These are phyloP conservation scores for Acanthamoeba castellanii DNA, from an alignment of 208 protist genomes.

Conservation along the genomic window DNA sequence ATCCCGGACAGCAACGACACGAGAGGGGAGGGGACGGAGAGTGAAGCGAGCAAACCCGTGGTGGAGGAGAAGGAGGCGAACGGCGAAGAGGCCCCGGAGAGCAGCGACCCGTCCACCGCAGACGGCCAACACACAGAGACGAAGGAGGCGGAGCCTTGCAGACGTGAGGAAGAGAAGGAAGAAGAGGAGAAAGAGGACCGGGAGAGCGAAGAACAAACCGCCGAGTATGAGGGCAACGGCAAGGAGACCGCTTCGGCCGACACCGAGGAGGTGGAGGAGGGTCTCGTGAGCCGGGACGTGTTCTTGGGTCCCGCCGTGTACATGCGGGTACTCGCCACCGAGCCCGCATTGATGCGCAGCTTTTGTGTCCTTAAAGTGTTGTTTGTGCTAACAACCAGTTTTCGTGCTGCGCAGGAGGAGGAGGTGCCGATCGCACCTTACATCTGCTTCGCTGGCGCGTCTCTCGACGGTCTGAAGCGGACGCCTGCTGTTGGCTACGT, in stretches of 20 bases:
- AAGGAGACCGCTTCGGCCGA: not conserved
- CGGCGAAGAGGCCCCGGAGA: not conserved
- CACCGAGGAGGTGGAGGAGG: not conserved
- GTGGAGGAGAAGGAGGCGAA: not conserved
- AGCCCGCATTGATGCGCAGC: not conserved
- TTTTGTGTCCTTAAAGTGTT: not conserved
- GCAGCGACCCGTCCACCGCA: not conserved
- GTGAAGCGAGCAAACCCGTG: not conserved
- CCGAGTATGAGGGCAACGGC: not conserved
- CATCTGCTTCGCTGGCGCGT: conserved; percentile 43
- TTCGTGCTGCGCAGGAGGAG: not conserved
- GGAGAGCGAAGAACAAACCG: not conserved
- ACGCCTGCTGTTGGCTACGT: conserved; percentile 43
- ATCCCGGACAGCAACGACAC: not conserved
- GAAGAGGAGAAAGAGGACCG: not conserved
- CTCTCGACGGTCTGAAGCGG: not conserved
- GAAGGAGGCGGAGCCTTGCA: not conserved
- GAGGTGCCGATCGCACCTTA: conserved; percentile 49
- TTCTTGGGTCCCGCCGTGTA: conserved; percentile 11
- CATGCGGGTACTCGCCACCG: not conserved
- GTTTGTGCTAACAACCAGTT: not conserved
- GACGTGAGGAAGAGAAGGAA: not conserved
- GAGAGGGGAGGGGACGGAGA: not conserved
- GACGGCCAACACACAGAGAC: not conserved
- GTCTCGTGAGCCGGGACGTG: not conserved